Evolutionary conservation across 1,284 basidiomycete species (phyloP).

Genomic region (Wolfiporia cocos): DNA sequence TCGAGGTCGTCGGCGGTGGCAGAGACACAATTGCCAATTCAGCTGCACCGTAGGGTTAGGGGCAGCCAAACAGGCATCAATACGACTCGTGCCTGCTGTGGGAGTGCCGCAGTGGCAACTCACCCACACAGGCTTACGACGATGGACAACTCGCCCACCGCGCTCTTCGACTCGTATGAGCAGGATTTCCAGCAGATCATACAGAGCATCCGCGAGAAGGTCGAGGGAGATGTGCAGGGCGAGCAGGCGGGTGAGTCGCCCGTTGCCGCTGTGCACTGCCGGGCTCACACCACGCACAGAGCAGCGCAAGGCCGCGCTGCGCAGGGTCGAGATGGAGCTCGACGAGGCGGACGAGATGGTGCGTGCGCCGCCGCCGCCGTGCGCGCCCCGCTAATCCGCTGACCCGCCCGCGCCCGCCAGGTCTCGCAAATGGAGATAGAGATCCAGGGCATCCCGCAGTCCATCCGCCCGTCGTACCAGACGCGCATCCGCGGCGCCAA

Average conservation of each 20-base stretch:
- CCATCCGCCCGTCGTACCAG: conserved; percentile 71
- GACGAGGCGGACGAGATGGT: conserved; percentile 99
- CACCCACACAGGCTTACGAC: conserved; percentile 4
- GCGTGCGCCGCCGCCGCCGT: conserved; percentile 16
- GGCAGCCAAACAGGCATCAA: conserved; percentile 6
- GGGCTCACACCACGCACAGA: too few relatives aligned
- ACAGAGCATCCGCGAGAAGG: conserved; percentile 58
- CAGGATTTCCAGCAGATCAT: conserved; percentile 76
- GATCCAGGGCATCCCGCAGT: conserved; percentile 92
- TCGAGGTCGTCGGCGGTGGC: background rate
- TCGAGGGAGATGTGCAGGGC: conserved; percentile 55
- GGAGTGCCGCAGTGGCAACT: background rate
- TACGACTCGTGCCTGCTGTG: background rate
- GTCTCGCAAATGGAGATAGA: conserved; percentile 99
- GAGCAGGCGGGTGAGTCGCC: conserved; percentile 50
- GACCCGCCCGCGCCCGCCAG: conserved; percentile 34
- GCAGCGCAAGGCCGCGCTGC: conserved; percentile 75
- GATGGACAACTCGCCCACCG: conserved; percentile 77
- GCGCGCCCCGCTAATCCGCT: background rate
- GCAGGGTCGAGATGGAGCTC: conserved; percentile 90
- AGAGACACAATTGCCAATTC: too few relatives aligned
- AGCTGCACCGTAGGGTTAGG: too few relatives aligned
- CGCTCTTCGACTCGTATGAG: conserved; percentile 78
- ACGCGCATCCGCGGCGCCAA: conserved; percentile 70
- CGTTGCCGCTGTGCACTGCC: background rate